Evolutionary conservation across 2,329 filamentous ascomycete species (phyloP).

Genomic region (Calcarisporium arbuscula): DNA sequence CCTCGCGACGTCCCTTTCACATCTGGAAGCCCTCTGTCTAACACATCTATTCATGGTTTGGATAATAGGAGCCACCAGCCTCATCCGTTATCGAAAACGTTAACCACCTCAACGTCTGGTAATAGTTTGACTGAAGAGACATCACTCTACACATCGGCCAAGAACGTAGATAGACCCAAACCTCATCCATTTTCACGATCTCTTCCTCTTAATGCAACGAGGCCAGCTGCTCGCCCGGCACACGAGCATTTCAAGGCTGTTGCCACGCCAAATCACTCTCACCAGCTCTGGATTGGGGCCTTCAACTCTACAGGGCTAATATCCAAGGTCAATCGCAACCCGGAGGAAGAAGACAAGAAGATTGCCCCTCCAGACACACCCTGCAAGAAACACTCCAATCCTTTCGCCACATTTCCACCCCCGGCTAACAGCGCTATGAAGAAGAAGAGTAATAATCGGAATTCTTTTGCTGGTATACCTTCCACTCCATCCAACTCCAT

Average conservation of each 20-base stretch:
- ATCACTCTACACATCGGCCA: slow-evolving; percentile 22
- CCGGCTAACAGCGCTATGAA: slow-evolving; percentile 55
- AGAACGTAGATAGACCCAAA: slow-evolving; percentile 19
- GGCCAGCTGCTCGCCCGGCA: slow-evolving; percentile 22
- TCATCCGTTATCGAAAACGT: slow-evolving; percentile 79
- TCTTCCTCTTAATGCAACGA: slow-evolving; percentile 30
- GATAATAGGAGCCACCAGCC: slow-evolving; percentile 47
- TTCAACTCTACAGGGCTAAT: slow-evolving; percentile 94
- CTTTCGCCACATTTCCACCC: slow-evolving; percentile 61
- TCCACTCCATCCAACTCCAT: slow-evolving; percentile 72
- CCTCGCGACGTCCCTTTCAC: slow-evolving; percentile 60
- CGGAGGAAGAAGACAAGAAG: slow-evolving; percentile 59
- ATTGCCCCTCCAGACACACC: slow-evolving; percentile 85
- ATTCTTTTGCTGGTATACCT: slow-evolving; percentile 67
- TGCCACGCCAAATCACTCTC: slow-evolving; percentile 39
- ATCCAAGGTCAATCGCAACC: slow-evolving; percentile 85
- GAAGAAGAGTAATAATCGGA: slow-evolving; percentile 54
- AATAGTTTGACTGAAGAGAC: slow-evolving; percentile 72
- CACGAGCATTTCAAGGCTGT: slow-evolving; percentile 24
- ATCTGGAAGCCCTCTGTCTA: slow-evolving; percentile 43
- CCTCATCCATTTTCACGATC: slow-evolving; percentile 32
- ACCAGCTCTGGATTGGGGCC: slow-evolving; percentile 68
- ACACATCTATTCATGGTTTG: slow-evolving; percentile 45
- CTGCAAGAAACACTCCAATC: slow-evolving; percentile 75
- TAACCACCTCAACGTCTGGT: slow-evolving; percentile 80